Percentiles rank a stretch among this genome's conserved stretches.
Evolutionary conservation across 2,329 filamentous ascomycete genomes (phyloP).

Genomic region (Fusarium annulatum): DNA sequence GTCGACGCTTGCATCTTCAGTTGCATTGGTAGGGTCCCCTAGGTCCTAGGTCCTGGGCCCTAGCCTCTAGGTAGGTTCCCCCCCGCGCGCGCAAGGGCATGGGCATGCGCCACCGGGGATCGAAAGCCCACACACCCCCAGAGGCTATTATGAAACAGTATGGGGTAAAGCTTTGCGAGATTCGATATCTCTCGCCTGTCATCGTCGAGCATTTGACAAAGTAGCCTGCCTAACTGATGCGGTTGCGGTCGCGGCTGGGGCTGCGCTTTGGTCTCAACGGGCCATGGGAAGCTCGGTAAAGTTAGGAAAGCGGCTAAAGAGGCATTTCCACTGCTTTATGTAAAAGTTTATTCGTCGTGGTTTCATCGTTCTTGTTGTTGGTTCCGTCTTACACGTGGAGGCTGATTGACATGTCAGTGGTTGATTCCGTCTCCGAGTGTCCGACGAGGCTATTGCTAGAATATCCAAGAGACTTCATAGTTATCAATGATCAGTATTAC

Average conservation of each 20-base stretch:
- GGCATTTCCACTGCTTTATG: conserved; percentile 4
- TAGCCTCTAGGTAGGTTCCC: not conserved
- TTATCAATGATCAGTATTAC: not conserved
- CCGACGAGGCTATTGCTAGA: conserved; percentile 3
- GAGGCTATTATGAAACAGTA: conserved; percentile 47
- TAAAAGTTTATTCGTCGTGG: not conserved
- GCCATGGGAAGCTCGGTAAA: not conserved
- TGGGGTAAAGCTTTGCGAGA: conserved; percentile 42
- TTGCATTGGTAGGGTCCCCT: conserved; percentile 20
- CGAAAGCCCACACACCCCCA: conserved; percentile 13
- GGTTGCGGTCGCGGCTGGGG: not conserved
- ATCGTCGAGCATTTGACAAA: conserved; percentile 26
- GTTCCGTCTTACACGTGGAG: conserved; percentile 23
- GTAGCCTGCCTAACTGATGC: not conserved
- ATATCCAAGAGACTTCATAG: not conserved
- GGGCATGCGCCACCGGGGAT: conserved; percentile 21
- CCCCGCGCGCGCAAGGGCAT: conserved; percentile 7
- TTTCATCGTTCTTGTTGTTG: conserved; percentile 6
- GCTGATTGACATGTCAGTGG: conserved; percentile 14
- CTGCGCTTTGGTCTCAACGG: conserved; percentile 4
- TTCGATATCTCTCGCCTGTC: conserved; percentile 44
- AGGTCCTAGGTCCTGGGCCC: not conserved
- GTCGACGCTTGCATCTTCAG: conserved; percentile 5
- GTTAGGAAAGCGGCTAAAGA: conserved; percentile 8
- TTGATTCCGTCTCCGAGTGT: not conserved